Percentiles rank a stretch among this genome's conserved stretches.
phyloP scores from a whole-genome alignment of 2,329 filamentous ascomycete species.

The Fusarium denticulatum region DNA sequence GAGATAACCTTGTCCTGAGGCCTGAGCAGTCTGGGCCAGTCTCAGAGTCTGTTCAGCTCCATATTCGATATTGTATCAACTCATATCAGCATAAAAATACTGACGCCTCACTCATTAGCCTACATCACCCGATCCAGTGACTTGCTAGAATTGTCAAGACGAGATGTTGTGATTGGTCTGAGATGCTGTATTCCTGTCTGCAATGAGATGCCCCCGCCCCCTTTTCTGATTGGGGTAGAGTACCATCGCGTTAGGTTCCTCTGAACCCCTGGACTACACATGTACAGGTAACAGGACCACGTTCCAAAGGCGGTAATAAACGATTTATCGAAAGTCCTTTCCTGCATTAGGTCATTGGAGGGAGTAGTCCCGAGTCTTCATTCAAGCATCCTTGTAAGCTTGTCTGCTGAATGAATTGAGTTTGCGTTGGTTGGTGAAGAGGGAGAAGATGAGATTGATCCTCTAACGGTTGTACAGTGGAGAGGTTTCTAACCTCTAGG shows the following conservation, averaged over 20 bases:
- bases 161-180: slow-evolving; percentile 11
- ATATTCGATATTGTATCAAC: background rate
- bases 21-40: background rate
- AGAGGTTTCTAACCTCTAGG: background rate
- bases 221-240: slow-evolving; percentile 10
- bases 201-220: slow-evolving; percentile 18
- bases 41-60: background rate
- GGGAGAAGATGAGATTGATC: background rate
- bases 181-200: background rate
- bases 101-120: slow-evolving; percentile 13
- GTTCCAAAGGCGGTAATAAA: slow-evolving; percentile 9
- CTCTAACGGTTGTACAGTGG: slow-evolving; percentile 11
- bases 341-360: background rate
- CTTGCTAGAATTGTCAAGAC: slow-evolving; percentile 19
- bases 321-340: background rate
- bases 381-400: slow-evolving; percentile 5
- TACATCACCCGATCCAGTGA: slow-evolving; percentile 8
- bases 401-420: slow-evolving; percentile 6
- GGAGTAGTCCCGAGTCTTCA: background rate
- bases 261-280: slow-evolving; percentile 8
- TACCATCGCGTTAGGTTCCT: background rate
- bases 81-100: background rate
- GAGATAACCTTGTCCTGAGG: background rate
- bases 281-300: background rate
- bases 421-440: slow-evolving; percentile 9